Conservation (phyloP, 2,329 filamentous ascomycete genomes). For the Fusarium mangiferae region DNA sequence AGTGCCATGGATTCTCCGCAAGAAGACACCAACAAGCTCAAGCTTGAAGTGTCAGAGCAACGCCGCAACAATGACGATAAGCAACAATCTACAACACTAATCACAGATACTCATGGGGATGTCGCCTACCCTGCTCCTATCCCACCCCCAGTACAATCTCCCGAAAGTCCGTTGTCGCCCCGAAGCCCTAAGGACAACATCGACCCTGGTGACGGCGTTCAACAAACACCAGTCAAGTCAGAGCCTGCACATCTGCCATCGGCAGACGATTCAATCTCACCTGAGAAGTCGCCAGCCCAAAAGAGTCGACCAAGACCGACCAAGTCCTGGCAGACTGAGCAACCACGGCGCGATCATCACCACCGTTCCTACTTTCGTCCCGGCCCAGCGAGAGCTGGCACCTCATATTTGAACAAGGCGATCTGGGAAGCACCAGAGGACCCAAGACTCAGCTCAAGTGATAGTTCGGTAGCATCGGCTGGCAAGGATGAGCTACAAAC, state of each 20-base stretch:
- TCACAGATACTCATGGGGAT: slow-evolving; percentile 21
- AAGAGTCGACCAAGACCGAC: slow-evolving; percentile 29
- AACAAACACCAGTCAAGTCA: background rate
- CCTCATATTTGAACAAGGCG: slow-evolving; percentile 36
- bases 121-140: slow-evolving; percentile 25
- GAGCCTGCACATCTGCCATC: slow-evolving; percentile 7
- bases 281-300: slow-evolving; percentile 1
- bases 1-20: slow-evolving; percentile 13
- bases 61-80: background rate
- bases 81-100: slow-evolving; percentile 12
- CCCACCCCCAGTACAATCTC: slow-evolving; percentile 21
- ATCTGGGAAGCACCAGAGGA: slow-evolving; percentile 28
- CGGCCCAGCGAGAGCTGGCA: slow-evolving; percentile 33
- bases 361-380: slow-evolving; percentile 28
- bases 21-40: slow-evolving; percentile 15
- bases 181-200: slow-evolving; percentile 6
- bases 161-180: slow-evolving; percentile 23
- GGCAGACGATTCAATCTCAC: background rate
- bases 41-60: slow-evolving; percentile 23
- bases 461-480: slow-evolving; percentile 26
- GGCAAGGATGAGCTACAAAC: slow-evolving; percentile 10
- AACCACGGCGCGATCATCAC: slow-evolving; percentile 14
- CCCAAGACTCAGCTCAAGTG: slow-evolving; percentile 7
- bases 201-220: background rate
- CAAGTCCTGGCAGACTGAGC: slow-evolving; percentile 37